Conservation (phyloP, 73 alveolate genomes). For the Paramecium pentaurelia region DNA sequence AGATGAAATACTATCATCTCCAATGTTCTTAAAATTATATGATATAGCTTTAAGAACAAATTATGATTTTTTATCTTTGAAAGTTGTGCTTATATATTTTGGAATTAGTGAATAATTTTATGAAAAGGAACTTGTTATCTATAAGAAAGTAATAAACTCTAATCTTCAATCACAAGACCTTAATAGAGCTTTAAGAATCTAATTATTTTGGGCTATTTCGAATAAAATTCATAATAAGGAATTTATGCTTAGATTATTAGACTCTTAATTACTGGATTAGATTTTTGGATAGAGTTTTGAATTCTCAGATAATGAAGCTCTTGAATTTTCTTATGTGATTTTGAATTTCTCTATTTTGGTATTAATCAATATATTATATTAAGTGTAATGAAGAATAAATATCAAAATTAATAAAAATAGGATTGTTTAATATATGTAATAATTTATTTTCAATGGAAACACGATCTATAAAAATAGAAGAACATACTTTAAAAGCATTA, state of each 20-base stretch:
- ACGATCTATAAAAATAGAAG: background rate
- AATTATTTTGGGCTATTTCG: slow-evolving; percentile 9
- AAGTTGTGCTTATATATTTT: background rate
- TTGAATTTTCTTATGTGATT: background rate
- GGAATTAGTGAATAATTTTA: background rate
- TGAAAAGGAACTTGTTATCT: background rate
- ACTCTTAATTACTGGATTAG: background rate
- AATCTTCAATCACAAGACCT: background rate
- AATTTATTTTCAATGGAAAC: background rate
- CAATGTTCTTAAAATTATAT: background rate
- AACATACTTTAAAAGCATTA: background rate
- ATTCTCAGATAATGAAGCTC: background rate
- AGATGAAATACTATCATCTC: background rate
- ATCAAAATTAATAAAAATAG: background rate
- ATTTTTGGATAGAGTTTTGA: background rate
- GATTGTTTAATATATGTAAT: background rate
- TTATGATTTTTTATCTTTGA: background rate
- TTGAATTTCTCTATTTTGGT: background rate
- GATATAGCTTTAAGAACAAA: background rate
- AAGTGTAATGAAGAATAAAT: background rate
- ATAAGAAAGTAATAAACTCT: background rate
- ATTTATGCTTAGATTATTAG: background rate
- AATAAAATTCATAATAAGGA: background rate
- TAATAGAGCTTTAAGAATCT: background rate
- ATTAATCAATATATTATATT: background rate